Base-by-base conservation (phyloP, 192 early-diverging fungal species). In the Spizellomyces sp. region DNA sequence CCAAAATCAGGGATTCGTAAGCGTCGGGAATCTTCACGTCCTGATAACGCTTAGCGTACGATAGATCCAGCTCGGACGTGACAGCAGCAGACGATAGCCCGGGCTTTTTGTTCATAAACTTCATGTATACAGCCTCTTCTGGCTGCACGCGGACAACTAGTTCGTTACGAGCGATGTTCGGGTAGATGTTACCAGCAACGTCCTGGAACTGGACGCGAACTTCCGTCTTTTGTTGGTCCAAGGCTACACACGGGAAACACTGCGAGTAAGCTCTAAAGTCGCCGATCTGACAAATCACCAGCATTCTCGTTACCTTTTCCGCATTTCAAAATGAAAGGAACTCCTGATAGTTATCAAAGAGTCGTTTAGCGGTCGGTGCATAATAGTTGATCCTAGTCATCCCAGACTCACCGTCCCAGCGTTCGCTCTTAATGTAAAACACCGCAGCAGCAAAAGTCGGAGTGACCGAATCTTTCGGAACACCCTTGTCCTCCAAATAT, bases 181-280 rank as follows among this genome's bases (percentile, higher is more conserved):
- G 83, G 84, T 93, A 96, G 62, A 96, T 80, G 66, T 86, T 88
- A 44, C 93, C 94, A 9, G 92, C 77, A 59, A 96, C 92, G 74
- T 98, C 90, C 66, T 91, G 90, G 88, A 99, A 99, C 79, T 99
- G 96, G 69, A 99, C 90, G 72, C 96, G 94, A 72, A 99, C 88
- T 70, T 95, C 92, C 52, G 92, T 90, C 82, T 99, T 99, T 76
- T 90, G 89, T 74, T 94, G 91, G 76, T 96, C 87, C 60, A 99
- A 81, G 36, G 95, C 96, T 84, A 55, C 0, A n/a, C 0, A 56
- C 4, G 54, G n/a, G 3, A 36, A 36, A 36, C 27, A 36, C 1
- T 36, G 27, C n/a, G n/a, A n/a, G n/a, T 36, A 36, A 36, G 27
- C 27, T 36, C 27, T 36, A 36, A 36, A 36, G 27, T 0, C 27